Percentiles rank a stretch among this genome's conserved stretches.
Conservation (phyloP, 2,329 filamentous ascomycete species). For the Aspergillus vadensis region DNA sequence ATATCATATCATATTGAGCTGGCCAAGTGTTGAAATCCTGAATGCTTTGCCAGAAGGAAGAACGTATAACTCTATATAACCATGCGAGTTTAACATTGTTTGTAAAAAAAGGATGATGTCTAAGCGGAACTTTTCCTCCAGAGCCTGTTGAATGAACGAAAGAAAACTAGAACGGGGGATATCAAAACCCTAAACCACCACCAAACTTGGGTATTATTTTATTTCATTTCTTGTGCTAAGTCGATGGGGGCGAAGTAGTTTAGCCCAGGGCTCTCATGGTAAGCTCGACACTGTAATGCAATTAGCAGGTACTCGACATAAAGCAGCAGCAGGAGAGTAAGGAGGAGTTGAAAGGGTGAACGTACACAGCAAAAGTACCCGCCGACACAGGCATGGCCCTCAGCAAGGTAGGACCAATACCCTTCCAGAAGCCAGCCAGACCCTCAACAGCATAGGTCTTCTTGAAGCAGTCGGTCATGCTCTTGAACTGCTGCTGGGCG, state of each 20-base stretch:
- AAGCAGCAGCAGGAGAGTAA: background rate
- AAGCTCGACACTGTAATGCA: slow-evolving; percentile 45
- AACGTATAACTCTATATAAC: background rate
- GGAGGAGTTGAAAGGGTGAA: slow-evolving; percentile 17
- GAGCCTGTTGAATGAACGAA: slow-evolving; percentile 21
- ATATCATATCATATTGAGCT: background rate
- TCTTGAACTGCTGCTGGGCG: slow-evolving; percentile 67
- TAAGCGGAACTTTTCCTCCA: slow-evolving; percentile 20
- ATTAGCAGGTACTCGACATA: background rate
- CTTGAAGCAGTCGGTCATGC: slow-evolving; percentile 85
- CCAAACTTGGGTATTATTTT: background rate
- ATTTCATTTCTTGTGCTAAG: background rate
- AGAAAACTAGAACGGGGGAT: slow-evolving; percentile 10
- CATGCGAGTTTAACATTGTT: slow-evolving; percentile 1
- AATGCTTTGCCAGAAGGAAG: background rate
- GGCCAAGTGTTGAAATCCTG: background rate
- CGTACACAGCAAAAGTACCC: slow-evolving; percentile 86
- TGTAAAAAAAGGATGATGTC: background rate
- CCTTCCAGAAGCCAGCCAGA: slow-evolving; percentile 86
- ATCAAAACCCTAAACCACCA: background rate
- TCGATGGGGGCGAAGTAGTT: slow-evolving; percentile 1
- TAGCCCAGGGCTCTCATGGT: slow-evolving; percentile 51
- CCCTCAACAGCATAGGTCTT: slow-evolving; percentile 81
- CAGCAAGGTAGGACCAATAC: slow-evolving; percentile 83
- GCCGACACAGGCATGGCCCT: slow-evolving; percentile 97